Conservation (phyloP, 805 yeast species). For the Nakazawaea populi region DNA sequence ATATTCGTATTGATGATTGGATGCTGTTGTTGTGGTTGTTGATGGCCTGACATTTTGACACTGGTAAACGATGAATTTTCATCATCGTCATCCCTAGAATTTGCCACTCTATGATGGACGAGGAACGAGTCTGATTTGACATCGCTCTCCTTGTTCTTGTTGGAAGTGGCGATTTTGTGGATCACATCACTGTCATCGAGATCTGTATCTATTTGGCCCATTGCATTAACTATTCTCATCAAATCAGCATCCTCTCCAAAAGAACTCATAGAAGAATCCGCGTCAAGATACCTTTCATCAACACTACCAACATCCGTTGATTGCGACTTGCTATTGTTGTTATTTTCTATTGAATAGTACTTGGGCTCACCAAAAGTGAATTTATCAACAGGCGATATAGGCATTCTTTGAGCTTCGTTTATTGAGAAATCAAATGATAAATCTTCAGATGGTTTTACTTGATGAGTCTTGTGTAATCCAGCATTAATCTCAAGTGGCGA, state of each 20-base stretch:
- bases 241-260: constrained; percentile 4
- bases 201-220: neutral
- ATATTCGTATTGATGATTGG: neutral
- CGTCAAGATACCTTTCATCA: constrained; percentile 8
- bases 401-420: constrained; percentile 5
- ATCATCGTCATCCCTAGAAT: constrained; percentile 1
- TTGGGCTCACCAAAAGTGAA: constrained; percentile 6
- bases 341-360: neutral
- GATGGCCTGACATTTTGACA: neutral
- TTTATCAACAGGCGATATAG: constrained; percentile 10
- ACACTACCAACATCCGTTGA: neutral
- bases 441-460: constrained; percentile 5
- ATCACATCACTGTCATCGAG: neutral
- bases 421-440: constrained; percentile 9
- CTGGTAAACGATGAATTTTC: neutral
- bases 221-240: constrained; percentile 1
- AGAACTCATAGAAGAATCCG: constrained; percentile 5
- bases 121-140: neutral
- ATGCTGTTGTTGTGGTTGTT: neutral
- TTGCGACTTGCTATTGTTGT: neutral
- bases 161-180: too few relatives aligned
- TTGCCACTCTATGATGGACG: constrained; percentile 1
- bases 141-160: neutral
- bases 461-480: neutral
- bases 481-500: neutral